Conservation (phyloP, 805 yeast genomes). For the Tetrapisispora namnaoensis region DNA sequence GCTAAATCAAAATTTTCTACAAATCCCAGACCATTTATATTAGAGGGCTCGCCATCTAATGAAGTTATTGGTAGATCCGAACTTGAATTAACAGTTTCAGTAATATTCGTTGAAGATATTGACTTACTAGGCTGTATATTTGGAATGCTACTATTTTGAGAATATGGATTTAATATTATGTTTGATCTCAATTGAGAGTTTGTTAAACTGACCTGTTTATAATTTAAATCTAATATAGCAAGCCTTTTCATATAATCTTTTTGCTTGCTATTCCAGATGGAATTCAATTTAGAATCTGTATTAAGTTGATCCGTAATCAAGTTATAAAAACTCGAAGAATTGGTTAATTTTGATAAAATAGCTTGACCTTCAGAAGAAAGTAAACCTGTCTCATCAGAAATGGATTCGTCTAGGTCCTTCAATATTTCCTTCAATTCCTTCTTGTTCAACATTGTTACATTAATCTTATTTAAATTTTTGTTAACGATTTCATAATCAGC, state of each 20-base stretch:
- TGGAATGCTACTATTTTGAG: background rate
- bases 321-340: constrained; percentile 14
- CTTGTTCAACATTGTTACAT: background rate
- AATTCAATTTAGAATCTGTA: constrained; percentile 19
- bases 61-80: background rate
- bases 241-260: constrained; percentile 14
- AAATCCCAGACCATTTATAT: background rate
- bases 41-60: background rate
- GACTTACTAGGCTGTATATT: background rate
- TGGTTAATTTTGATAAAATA: constrained; percentile 15
- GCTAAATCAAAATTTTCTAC: background rate
- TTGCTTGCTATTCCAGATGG: constrained; percentile 18
- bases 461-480: constrained; percentile 14
- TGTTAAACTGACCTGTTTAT: constrained; percentile 15
- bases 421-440: constrained; percentile 7
- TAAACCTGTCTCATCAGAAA: constrained; percentile 22
- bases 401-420: constrained; percentile 16
- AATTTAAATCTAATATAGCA: constrained; percentile 16
- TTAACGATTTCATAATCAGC: constrained; percentile 11
- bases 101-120: background rate
- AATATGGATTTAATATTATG: constrained; percentile 16
- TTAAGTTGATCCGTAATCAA: constrained; percentile 21
- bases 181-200: constrained; percentile 18
- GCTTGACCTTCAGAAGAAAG: constrained; percentile 19
- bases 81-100: background rate